Evolutionary conservation across 306 rosid genomes (phyloP).

Genomic region (Ormosia semicastrata): DNA sequence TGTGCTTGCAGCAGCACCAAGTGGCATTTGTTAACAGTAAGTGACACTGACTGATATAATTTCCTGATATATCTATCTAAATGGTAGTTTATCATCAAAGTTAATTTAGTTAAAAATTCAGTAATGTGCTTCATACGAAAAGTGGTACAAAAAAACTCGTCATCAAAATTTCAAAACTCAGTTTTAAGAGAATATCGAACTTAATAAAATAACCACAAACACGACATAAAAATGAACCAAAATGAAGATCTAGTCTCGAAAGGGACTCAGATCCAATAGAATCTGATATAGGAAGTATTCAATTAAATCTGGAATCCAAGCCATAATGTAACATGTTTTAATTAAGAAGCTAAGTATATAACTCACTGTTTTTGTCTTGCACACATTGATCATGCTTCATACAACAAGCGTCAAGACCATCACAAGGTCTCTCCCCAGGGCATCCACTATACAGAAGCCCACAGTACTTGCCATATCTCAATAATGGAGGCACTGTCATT

Average conservation of each 20-base stretch:
- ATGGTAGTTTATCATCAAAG: neutral
- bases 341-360: neutral
- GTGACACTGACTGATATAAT: neutral
- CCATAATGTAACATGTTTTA: neutral
- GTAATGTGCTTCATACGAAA: neutral
- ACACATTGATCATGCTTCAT: conserved; percentile 92
- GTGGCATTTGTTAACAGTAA: neutral
- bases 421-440: conserved; percentile 91
- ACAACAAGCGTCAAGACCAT: conserved; percentile 92
- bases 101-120: neutral
- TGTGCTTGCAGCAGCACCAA: neutral
- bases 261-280: neutral
- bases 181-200: too few species aligned
- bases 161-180: neutral
- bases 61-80: neutral
- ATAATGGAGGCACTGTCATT: conserved; percentile 72
- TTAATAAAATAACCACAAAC: neutral
- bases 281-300: neutral
- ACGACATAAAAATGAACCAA: neutral
- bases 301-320: neutral
- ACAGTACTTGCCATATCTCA: conserved; percentile 94
- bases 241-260: conserved; percentile 8
- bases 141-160: neutral
- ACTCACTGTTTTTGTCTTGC: conserved; percentile 67
- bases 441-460: conserved; percentile 91